Evolutionary conservation across 2,329 filamentous ascomycete genomes (phyloP).

Genomic region (Alternaria viburni): DNA sequence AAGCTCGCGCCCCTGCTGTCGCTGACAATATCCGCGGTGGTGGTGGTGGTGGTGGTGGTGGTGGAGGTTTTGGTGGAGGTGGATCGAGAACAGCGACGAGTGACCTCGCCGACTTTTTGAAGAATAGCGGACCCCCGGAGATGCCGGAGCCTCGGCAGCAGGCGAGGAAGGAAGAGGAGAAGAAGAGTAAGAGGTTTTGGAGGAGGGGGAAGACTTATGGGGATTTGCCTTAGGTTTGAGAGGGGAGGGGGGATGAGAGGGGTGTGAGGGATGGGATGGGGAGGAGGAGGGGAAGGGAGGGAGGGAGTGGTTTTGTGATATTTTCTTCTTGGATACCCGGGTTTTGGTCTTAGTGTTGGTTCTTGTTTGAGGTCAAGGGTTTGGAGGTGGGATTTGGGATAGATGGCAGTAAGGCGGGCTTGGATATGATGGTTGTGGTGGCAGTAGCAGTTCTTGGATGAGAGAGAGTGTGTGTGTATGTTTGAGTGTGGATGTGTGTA

Average conservation of each 20-base stretch:
- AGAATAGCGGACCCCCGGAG: conserved; percentile 49
- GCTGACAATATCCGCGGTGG: conserved; percentile 15
- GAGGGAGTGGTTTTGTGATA: neutral
- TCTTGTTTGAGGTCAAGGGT: neutral
- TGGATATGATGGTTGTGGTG: neutral
- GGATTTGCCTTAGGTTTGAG: conserved; percentile 16
- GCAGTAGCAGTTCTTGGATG: neutral
- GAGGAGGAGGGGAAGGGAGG: too few species aligned
- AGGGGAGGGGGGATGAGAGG: neutral
- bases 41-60: neutral
- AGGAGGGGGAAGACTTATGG: conserved; percentile 37
- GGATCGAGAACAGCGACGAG: conserved; percentile 42
- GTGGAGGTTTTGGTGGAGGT: neutral
- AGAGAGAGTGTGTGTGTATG: neutral
- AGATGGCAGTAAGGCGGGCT: neutral
- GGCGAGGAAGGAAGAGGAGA: conserved; percentile 38
- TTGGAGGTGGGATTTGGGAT: neutral
- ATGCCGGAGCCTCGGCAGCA: conserved; percentile 12
- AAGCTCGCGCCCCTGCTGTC: conserved; percentile 35
- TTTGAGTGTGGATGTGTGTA: neutral
- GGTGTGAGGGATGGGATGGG: neutral
- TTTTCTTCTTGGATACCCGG: neutral
- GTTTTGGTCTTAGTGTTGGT: neutral
- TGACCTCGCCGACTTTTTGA: conserved; percentile 54
- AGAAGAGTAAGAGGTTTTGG: conserved; percentile 45